phyloP scores from a whole-genome alignment of 768 basidiomycete species.

The Epithele typhae region DNA sequence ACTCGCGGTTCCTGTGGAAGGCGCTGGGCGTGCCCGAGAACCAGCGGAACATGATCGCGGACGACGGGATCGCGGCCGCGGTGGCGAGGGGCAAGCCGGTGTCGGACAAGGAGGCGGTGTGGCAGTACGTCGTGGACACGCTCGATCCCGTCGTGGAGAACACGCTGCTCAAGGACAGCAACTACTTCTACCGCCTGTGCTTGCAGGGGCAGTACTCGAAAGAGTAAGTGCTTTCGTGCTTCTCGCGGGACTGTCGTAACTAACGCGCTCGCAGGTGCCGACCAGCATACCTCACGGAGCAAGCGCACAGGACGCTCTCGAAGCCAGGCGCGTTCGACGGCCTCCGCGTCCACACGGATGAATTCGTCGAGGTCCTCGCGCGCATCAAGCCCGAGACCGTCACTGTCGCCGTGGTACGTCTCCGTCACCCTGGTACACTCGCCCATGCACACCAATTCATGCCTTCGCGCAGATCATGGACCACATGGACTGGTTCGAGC shows the following conservation, averaged over 20 bases:
- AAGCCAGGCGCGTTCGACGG: conserved; percentile 13
- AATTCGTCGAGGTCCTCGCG: conserved; percentile 14
- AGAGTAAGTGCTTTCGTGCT: conserved; percentile 4
- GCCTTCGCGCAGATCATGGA: conserved; percentile 11
- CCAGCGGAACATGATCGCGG: conserved; percentile 32
- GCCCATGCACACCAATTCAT: not conserved
- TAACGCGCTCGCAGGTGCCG: not conserved
- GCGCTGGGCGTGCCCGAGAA: conserved; percentile 73
- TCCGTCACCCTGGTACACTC: not conserved
- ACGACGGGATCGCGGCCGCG: conserved; percentile 30
- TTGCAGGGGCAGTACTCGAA: conserved; percentile 11
- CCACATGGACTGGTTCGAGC: conserved; percentile 18
- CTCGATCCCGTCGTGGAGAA: conserved; percentile 25
- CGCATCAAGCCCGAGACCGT: conserved; percentile 13
- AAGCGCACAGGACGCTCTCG: conserved; percentile 12
- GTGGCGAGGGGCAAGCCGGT: conserved; percentile 34
- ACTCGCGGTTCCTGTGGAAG: conserved; percentile 70
- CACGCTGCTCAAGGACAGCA: conserved; percentile 14
- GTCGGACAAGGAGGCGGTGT: conserved; percentile 25
- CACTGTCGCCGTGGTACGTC: conserved; percentile 13
- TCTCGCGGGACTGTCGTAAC: not conserved
- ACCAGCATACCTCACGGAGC: conserved; percentile 10
- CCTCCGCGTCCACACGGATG: conserved; percentile 14
- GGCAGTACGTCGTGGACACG: conserved; percentile 26
- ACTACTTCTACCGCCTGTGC: conserved; percentile 17